Evolutionary conservation across 495 filamentous ascomycete genomes (phyloP), one percentile per base, ranked within the genome.

Genomic region (Talaromyces nanjingensis): DNA sequence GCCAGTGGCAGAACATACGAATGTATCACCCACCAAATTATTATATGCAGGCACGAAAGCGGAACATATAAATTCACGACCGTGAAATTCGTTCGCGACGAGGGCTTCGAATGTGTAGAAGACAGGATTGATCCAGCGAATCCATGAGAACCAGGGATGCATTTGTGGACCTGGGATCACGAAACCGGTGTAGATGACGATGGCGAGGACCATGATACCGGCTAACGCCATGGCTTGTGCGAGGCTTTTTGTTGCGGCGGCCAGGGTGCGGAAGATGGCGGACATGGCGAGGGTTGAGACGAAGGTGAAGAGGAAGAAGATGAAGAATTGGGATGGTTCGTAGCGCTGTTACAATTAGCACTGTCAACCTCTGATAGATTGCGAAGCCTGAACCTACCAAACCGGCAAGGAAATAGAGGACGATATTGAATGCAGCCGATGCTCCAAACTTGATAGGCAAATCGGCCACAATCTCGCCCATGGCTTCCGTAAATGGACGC

Each of bases 11-110:
- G 69, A 68, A 75, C 76, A 73, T 72, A 87, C 64, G 59, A 76
- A 71, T 39, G 70, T 60, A 29, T 73, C 68, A 1, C 77, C 76
- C 6, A 74, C 67, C 31, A 74, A 59, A 52, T 75, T 68, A 16
- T 78, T 79, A 0, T 80, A 76, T 11, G 61, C 77, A 63, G 85
- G 86, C 7, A 87, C 70, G 22, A 74, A 69, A 3, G 66, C 65
- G 7, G 77, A 71, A 59, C 80, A 85, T 4, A 76, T 64, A 58
- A 85, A 81, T 2, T 80, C 66, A 1, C 78, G 72, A 16, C 71
- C 77, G 69, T 83, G 74, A 60, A 91, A 88, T 68, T 92, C 89
- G 57, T 79, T 80, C 6, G 71, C 72, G n/a, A 81, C 67, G 4
- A 81, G 56, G n/a, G 72, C 69, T 60, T 81, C 78, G 58, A 79